Percentiles rank a stretch among this genome's conserved stretches.
Evolutionary conservation across 768 basidiomycete genomes (phyloP).

Genomic region (Panus rudis): DNA sequence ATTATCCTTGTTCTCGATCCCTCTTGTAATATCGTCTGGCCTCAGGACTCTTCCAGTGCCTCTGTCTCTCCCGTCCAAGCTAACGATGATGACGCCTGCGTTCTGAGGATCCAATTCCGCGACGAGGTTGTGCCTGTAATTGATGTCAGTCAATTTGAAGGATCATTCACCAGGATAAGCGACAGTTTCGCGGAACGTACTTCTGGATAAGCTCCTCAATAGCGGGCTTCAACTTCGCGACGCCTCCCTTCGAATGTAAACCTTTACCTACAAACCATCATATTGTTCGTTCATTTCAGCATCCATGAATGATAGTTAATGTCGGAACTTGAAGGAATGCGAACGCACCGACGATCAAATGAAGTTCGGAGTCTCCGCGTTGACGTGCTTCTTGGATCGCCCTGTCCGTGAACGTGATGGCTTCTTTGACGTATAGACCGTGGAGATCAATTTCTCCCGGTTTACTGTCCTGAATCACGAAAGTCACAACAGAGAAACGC

Average conservation of each 20-base stretch:
- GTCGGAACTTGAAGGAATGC: background rate
- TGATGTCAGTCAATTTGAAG: too few species aligned
- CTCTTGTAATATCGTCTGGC: conserved; percentile 51
- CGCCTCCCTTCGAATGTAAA: conserved; percentile 68
- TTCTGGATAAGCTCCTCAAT: conserved; percentile 82
- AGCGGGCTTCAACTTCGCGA: conserved; percentile 88
- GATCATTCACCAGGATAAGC: too few species aligned
- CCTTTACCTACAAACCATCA: conserved; percentile 75
- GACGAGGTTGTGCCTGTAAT: conserved; percentile 67
- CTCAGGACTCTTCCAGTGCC: conserved; percentile 36
- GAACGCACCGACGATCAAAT: conserved; percentile 76
- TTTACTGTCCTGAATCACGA: conserved; percentile 48
- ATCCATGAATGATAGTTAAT: background rate
- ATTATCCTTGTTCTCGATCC: conserved; percentile 42
- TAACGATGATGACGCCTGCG: conserved; percentile 77
- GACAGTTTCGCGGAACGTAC: conserved; percentile 40
- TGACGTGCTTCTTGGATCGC: conserved; percentile 63
- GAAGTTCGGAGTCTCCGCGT: conserved; percentile 56
- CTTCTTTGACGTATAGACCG: conserved; percentile 91
- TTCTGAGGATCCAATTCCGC: conserved; percentile 78
- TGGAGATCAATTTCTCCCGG: conserved; percentile 83
- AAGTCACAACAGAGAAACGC: too few species aligned
- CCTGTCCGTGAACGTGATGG: conserved; percentile 64
- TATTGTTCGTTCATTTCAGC: background rate
- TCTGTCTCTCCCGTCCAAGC: conserved; percentile 40